Evolutionary conservation across 2,329 filamentous ascomycete genomes (phyloP).

Genomic region (Didymella keratinophila): DNA sequence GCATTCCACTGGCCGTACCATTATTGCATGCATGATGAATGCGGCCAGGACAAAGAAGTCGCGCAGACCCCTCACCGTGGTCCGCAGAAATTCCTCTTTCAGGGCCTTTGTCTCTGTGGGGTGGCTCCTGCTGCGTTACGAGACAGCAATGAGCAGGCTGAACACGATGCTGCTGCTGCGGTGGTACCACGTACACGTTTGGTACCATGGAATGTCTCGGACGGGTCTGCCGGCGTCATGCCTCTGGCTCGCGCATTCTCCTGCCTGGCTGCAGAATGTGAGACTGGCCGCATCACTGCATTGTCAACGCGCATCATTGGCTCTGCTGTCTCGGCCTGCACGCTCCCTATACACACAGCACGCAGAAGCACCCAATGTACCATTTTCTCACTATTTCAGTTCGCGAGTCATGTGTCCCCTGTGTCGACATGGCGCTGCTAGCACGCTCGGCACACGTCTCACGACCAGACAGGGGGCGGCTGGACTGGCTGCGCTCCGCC

Average conservation of each 20-base stretch:
- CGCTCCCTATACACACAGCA: neutral
- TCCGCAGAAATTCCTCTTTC: constrained; percentile 14
- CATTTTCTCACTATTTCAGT: neutral
- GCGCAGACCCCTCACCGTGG: constrained; percentile 6
- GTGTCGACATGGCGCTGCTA: constrained; percentile 1
- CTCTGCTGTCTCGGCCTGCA: neutral
- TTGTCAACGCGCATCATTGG: neutral
- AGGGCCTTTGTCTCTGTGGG: constrained; percentile 26
- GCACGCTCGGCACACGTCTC: constrained; percentile 16
- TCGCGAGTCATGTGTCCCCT: constrained; percentile 10
- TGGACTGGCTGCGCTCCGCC: constrained; percentile 23
- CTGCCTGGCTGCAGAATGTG: constrained; percentile 8
- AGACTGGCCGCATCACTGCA: constrained; percentile 7
- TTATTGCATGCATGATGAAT: constrained; percentile 26
- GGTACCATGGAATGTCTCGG: constrained; percentile 19
- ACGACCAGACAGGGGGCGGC: constrained; percentile 20
- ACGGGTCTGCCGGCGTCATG: constrained; percentile 5
- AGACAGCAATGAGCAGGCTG: constrained; percentile 8
- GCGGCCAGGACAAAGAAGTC: constrained; percentile 20
- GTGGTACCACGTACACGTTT: constrained; percentile 7
- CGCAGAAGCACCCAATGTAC: neutral
- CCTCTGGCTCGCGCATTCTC: neutral
- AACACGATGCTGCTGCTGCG: constrained; percentile 8
- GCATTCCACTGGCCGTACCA: constrained; percentile 23
- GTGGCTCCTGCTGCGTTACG: constrained; percentile 21